Conservation (phyloP, 805 yeast genomes). For the Candida pseudofarinosa region DNA sequence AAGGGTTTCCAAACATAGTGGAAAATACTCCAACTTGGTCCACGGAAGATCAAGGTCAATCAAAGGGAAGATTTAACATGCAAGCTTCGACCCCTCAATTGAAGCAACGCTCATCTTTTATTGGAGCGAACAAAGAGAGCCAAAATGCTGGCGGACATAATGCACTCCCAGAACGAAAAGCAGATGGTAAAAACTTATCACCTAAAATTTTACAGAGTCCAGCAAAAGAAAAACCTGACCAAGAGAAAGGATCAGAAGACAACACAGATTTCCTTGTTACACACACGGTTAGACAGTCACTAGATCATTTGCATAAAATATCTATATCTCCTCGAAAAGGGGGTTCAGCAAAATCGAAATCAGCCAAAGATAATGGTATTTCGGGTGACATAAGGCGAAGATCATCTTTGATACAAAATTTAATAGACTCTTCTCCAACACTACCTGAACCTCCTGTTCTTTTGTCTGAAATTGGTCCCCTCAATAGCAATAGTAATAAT, state of each 20-base stretch:
- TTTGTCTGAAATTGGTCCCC: slow-evolving; percentile 22
- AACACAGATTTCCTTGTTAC: slow-evolving; percentile 14
- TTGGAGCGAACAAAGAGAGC: neutral
- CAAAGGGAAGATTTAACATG: slow-evolving; percentile 5
- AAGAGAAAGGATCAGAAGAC: slow-evolving; percentile 3
- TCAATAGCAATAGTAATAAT: neutral
- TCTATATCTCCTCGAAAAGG: slow-evolving; percentile 30
- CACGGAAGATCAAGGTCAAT: slow-evolving; percentile 16
- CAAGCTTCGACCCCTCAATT: slow-evolving; percentile 28
- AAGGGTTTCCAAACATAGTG: slow-evolving; percentile 13
- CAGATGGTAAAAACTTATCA: neutral
- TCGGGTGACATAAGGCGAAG: slow-evolving; percentile 15
- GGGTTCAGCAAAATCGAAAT: slow-evolving; percentile 7
- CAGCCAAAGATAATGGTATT: slow-evolving; percentile 10
- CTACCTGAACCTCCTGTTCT: slow-evolving; percentile 42
- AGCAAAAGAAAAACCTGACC: slow-evolving; percentile 3
- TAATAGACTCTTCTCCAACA: slow-evolving; percentile 40
- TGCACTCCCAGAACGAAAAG: neutral
- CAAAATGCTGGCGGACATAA: slow-evolving; percentile 7
- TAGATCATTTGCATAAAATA: slow-evolving; percentile 26
- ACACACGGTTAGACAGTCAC: slow-evolving; percentile 28
- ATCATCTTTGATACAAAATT: slow-evolving; percentile 31
- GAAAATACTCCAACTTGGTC: slow-evolving; percentile 37
- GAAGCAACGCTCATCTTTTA: slow-evolving; percentile 11
- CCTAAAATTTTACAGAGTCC: slow-evolving; percentile 13